These are phyloP conservation scores for Hymenoscyphus repandus DNA, from an alignment of 2,329 filamentous ascomycete species.

Conservation along the genomic window DNA sequence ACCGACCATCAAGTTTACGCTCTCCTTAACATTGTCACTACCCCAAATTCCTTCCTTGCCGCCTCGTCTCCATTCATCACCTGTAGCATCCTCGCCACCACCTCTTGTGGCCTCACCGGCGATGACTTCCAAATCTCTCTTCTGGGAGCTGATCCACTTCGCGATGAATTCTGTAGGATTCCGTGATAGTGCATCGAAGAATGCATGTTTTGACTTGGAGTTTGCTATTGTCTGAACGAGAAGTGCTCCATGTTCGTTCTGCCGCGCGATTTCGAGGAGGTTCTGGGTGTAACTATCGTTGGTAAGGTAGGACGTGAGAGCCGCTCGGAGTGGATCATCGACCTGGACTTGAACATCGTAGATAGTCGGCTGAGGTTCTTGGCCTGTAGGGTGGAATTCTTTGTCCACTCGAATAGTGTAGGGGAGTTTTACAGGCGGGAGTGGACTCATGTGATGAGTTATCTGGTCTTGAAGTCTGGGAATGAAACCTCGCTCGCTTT, in stretches of 20 bases:
- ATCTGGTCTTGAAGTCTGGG: slow-evolving; percentile 80
- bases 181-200: slow-evolving; percentile 71
- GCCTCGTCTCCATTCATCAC: slow-evolving; percentile 65
- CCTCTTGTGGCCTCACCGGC: slow-evolving; percentile 40
- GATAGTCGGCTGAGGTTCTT: slow-evolving; percentile 69
- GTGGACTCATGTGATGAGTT: slow-evolving; percentile 68
- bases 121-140: slow-evolving; percentile 41
- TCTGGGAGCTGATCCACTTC: slow-evolving; percentile 87
- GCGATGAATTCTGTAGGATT: slow-evolving; percentile 82
- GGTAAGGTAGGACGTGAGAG: slow-evolving; percentile 59
- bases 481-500: slow-evolving; percentile 73
- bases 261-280: slow-evolving; percentile 67
- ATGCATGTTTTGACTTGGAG: slow-evolving; percentile 85
- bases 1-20: slow-evolving; percentile 53
- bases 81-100: slow-evolving; percentile 48
- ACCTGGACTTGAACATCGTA: slow-evolving; percentile 85
- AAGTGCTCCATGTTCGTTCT: slow-evolving; percentile 82
- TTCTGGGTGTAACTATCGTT: slow-evolving; percentile 66
- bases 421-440: slow-evolving; percentile 75
- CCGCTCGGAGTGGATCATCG: slow-evolving; percentile 72
- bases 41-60: slow-evolving; percentile 60
- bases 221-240: slow-evolving; percentile 78
- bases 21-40: slow-evolving; percentile 56
- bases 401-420: slow-evolving; percentile 95
- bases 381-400: slow-evolving; percentile 55